These are phyloP conservation scores for Chionographis japonica DNA, from an alignment of 106 monocot species.

Conservation along the genomic window DNA sequence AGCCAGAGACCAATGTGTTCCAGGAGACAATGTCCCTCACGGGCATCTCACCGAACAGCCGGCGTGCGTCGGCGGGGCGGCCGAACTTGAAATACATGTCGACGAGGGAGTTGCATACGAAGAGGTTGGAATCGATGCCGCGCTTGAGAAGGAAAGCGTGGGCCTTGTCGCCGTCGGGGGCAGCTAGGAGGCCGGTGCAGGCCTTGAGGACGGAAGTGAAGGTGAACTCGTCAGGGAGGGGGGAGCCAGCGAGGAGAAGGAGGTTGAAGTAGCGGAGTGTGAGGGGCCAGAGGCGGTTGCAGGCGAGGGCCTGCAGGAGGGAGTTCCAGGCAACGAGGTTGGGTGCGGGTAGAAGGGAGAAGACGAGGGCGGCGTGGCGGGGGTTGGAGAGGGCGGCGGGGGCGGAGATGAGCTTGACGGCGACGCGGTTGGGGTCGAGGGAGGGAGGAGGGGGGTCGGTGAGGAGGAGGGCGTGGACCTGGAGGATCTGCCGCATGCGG, in stretches of 20 bases:
- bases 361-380: conserved; percentile 14
- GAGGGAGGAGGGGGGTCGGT: not conserved
- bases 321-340: conserved; percentile 5
- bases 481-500: not conserved
- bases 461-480: not conserved
- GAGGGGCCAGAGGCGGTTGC: not conserved
- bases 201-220: conserved; percentile 33
- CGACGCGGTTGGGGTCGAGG: conserved; percentile 9
- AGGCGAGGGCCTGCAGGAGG: conserved; percentile 3
- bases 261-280: conserved; percentile 10
- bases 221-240: conserved; percentile 29
- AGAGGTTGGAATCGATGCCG: conserved; percentile 16
- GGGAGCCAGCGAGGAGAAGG: conserved; percentile 14
- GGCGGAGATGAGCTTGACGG: conserved; percentile 20
- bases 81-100: conserved; percentile 40
- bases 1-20: conserved; percentile 22
- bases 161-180: conserved; percentile 7
- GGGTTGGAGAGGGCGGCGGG: conserved; percentile 4
- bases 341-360: conserved; percentile 8
- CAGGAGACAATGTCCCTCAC: conserved; percentile 22
- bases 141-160: conserved; percentile 12
- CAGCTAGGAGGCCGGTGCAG: conserved; percentile 9
- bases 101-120: conserved; percentile 21
- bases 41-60: conserved; percentile 28
- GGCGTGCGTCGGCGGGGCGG: conserved; percentile 6